phyloP scores from a whole-genome alignment of 2,329 filamentous ascomycete genomes.

The Escovopsis weberi region DNA sequence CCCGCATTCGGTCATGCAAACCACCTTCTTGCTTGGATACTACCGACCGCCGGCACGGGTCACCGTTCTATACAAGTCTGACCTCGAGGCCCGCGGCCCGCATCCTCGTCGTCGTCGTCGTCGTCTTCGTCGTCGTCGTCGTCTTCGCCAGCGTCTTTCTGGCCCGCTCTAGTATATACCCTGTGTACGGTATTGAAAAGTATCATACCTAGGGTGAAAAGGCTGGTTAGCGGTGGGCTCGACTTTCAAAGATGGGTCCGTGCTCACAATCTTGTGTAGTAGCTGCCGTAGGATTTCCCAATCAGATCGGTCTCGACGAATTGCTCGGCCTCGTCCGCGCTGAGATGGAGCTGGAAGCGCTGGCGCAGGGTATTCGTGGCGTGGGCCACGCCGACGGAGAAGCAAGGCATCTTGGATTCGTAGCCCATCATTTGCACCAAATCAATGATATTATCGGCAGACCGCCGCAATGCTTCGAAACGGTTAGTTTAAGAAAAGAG shows the following conservation, averaged over 20 bases:
- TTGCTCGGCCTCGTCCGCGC: slow-evolving; percentile 64
- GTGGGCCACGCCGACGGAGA: slow-evolving; percentile 56
- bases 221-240: slow-evolving; percentile 1
- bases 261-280: slow-evolving; percentile 69
- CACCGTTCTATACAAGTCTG: no score
- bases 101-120: no score
- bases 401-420: slow-evolving; percentile 76
- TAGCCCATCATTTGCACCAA: slow-evolving; percentile 74
- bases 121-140: no score
- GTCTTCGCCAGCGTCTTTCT: no score
- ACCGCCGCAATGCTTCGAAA: slow-evolving; percentile 50
- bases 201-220: slow-evolving; percentile 50
- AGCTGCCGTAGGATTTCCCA: slow-evolving; percentile 69
- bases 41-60: no score
- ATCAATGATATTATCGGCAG: slow-evolving; percentile 68
- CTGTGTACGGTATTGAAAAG: slow-evolving; percentile 77
- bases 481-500: slow-evolving; percentile 4
- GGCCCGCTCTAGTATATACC: slow-evolving; percentile 53
- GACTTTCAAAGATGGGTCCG: not conserved
- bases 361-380: slow-evolving; percentile 56
- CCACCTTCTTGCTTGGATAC: not conserved
- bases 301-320: slow-evolving; percentile 72
- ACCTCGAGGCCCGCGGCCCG: no score
- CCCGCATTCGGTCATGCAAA: not conserved
- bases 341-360: slow-evolving; percentile 69